Base-by-base conservation (phyloP, 805 yeast species). In the Isabelozyma gotoi region DNA sequence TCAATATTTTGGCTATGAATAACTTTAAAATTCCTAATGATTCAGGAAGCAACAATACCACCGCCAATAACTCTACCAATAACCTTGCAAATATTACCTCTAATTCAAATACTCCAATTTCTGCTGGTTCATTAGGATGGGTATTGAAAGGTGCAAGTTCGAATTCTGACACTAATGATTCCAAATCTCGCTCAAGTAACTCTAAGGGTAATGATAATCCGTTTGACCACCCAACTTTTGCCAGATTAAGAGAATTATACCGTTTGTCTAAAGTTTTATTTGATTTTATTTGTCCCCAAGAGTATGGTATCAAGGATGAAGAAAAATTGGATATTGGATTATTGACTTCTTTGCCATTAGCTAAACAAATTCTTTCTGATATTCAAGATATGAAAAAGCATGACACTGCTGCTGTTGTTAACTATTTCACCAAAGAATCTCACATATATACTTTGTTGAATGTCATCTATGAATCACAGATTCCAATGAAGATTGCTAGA, bases 221-320 rank as follows among this genome's bases (percentile, higher is more conserved):
- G 15, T 91, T 91, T 64, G 96, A 88, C 59, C 85, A 85, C 49
- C 82, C 88, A 2, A 83, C 85, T 41, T 91, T 78, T 62, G 85
- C 85, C 24, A 78, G 88, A 49, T 74, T 94, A 45, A 76, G 98
- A 52, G 99, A 94, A 61, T 76, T 94, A 41, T 94, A 91, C 62
- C 76, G 92, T 49, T 74, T 94, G 43, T 88, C 97, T 0, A 95
- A 94, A 63, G 96, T 94, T 5, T 68, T 94, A 49, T 94, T 94
- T 69, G 99, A 94, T 66, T 94, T 92, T 59, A 90, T 94, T 39
- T 94, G 98, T 66, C 99, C 99, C 7, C 98, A 94, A 64, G 99
- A 94, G 61, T 94, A 94, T 61, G 99, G 99, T 50, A 94, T 94
- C 54, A 89, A 91, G 51, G 96, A 90, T 58, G 84, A 85, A 56